Evolutionary conservation across 345 rosid species (phyloP), one percentile per base, ranked within the genome.

Genomic region (Conringia planisiliqua): DNA sequence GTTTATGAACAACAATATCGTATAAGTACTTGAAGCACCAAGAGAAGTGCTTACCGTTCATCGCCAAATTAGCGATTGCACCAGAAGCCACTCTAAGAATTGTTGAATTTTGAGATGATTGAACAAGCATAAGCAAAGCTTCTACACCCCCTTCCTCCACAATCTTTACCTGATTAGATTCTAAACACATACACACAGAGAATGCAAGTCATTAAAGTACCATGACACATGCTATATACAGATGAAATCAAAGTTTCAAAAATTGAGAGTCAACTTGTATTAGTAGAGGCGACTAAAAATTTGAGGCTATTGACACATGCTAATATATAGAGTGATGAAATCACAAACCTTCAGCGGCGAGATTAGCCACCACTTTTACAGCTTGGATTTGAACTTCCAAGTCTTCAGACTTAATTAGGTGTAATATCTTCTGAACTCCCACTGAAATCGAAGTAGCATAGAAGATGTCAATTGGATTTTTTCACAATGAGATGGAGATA

Each of bases 41-140:
- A 61, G 38, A 58, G 51, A 43, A 36, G 44, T 20, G 39, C 77
- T 72, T 82, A 93, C 98, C 97, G 32, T 91, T 93, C 98, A 93
- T 93, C 59, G 98, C 96, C 79, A 93, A 83, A 82, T 93, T 93
- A 44, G 98, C 98, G 60, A 93, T 86, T 72, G 98, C 98, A 40
- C 98, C 98, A 20, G 97, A 88, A 76, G 98, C 96, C 82, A 93
- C 98, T 83, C 97, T 82, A 60, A 91, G 92, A 62, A 93, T 85
- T 40, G 98, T 91, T 48, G 90, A 61, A 54, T 87, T 89, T 43
- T 83, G 83, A 47, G 98, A 91, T 39, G 90, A 81, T 71, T 77
- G 85, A 59, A 91, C 68, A 75, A 94, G 83, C 77, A 70, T 76
- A 66, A 91, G 93, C 77, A 94, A 71, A 44, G 93, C 97, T 81